phyloP scores from a whole-genome alignment of 805 yeast genomes.

The Peterozyma toletana region DNA sequence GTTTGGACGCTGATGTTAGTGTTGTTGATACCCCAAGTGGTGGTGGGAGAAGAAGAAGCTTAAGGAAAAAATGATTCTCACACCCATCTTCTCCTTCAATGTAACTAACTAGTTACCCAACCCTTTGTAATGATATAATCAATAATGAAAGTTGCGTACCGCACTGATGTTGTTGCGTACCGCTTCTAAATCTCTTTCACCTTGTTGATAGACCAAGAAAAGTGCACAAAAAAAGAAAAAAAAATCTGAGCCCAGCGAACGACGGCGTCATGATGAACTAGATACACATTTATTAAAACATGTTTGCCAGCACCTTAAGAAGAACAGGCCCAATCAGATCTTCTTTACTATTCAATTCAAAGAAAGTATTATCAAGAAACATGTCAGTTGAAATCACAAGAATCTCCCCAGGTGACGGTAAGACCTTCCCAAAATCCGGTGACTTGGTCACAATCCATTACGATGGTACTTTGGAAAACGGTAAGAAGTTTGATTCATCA shows the following conservation, averaged over 20 bases:
- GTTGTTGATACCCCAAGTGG: conserved; percentile 3
- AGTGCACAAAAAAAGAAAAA: neutral
- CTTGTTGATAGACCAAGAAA: neutral
- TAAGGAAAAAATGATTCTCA: conserved; percentile 4
- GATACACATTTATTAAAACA: neutral
- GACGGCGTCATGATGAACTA: no score
- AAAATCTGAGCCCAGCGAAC: neutral
- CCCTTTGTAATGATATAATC: no score
- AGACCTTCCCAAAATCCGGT: conserved; percentile 78
- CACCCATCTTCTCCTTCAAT: neutral
- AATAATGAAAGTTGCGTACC: no score
- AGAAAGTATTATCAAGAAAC: neutral
- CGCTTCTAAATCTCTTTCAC: neutral
- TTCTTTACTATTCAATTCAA: conserved; percentile 5
- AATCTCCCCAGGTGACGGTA: conserved; percentile 50
- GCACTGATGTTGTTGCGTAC: neutral
- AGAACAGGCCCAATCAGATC: conserved; percentile 7
- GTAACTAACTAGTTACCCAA: no score
- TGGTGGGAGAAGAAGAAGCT: conserved; percentile 5
- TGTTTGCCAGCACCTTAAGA: conserved; percentile 4
- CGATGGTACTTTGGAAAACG: conserved; percentile 91
- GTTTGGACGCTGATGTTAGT: neutral
- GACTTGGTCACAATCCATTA: conserved; percentile 91
- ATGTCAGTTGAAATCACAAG: conserved; percentile 11
- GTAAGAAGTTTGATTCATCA: conserved; percentile 93